Evolutionary conservation across 768 basidiomycete species (phyloP), one percentile per base, ranked within the genome.

Genomic region (Phylloporus arenicola): DNA sequence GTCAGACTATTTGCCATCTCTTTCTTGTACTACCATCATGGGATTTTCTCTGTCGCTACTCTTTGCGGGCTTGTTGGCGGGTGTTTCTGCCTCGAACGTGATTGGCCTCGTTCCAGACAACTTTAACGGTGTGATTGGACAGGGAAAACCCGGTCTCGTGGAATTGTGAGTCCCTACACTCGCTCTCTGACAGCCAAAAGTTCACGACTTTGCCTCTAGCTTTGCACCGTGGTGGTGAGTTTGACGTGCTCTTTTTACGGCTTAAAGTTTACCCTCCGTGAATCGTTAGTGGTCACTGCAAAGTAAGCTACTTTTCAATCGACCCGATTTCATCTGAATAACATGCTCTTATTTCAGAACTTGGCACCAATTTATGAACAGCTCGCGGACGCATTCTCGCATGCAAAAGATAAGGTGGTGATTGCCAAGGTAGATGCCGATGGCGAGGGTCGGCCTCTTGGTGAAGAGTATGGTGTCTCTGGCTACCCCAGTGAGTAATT

Each of bases 391-490:
- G 87, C 87, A n/a, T 97, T 82, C 63, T 70, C 78, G 4, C 79
- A 85, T 47, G 81, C 77, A 46, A 86, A 86, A 55, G 84, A 91
- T 62, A 90, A 88, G 64, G 87, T 97, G 19, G 60, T 90, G 45
- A 80, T 97, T 57, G 93, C 92, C 47, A 95, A 95, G 64, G 84
- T 94, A 11, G 92, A 97, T 57, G 92, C 92, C 1, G 93, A 97
- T 62, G 91, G 92, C 44, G 84, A 65, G 37, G 93, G 92, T 44
- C 84, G 82, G 59, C 75, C 83, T 3, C 62, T 92, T 37, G 93
- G 89, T 50, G 68, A 79, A 57, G 82, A 84, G 70, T 92, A 82
- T 62, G 92, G 79, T 12, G 86, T 95, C 19, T 80, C 76, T 12
- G 92, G 91, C 29, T 95, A 77, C 72, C 92, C 92, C 14, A 95